Evolutionary conservation across 805 yeast species (phyloP), one percentile per base, ranked within the genome.

Genomic region (Metschnikowia lachancei): DNA sequence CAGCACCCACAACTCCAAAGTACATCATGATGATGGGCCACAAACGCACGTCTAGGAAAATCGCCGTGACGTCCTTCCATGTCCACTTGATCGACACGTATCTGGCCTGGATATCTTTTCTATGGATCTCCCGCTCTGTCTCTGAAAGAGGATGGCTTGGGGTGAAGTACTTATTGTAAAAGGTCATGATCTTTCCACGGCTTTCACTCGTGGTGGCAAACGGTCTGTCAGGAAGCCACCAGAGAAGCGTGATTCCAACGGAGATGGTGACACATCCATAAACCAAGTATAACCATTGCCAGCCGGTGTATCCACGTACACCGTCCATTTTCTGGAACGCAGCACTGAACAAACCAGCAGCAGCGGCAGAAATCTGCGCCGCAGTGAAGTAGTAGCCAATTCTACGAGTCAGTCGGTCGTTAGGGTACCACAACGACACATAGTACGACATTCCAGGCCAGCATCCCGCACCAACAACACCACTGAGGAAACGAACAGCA

Each of bases 381-480:
- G 96, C 96, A 1, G 96, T 88, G 65, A 83, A 88, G 64, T 88
- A 88, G 67, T 85, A 88, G 2, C 96, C 96, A 51, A 88, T 85
- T 60, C 96, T 72, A 51, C 79, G 76, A 2, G 95, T 86, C 54
- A 82, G 77, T 49, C 94, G 72, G 37, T 85, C 82, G 41, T 82
- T 78, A 1, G 96, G 96, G 58, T 88, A 88, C 92, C 95, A 88
- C 57, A 87, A 68, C 0, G 91, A 79, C 35, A 88, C 74, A 58
- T 88, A 88, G 65, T 87, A 87, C 18, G 89, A 80, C 83, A 88
- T 74, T 9, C 94, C 95, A 1, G 95, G 95, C 95, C 95, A 87
- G 3, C 87, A 80, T 36, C 95, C 95, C 8, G 95, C 94, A 41
- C 87, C 87, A 46, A 83, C 85, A 45, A 84, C 55, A 39, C 95